Conservation (phyloP, 305 asterid genomes). For the Solanum hybrid region DNA sequence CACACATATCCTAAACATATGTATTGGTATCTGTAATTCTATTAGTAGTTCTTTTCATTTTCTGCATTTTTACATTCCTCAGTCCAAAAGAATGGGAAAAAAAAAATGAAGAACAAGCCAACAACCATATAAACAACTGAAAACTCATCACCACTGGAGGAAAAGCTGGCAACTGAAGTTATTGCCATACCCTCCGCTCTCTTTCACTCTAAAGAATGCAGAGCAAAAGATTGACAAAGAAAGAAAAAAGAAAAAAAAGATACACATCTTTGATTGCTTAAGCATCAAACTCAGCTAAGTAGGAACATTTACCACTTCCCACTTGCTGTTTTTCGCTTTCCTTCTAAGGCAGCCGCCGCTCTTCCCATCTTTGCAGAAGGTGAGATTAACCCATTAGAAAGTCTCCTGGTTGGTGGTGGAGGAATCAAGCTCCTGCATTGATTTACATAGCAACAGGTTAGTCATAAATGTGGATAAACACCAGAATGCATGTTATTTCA, state of each 20-base stretch:
- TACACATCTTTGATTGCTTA: not conserved
- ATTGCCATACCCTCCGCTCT: conserved; percentile 1
- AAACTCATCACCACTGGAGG: conserved; percentile 29
- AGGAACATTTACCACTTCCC: conserved; percentile 38
- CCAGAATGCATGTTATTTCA: not conserved
- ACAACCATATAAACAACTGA: conserved; percentile 12
- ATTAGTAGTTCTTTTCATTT: not conserved
- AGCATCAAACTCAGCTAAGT: not conserved
- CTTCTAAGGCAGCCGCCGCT: conserved; percentile 25
- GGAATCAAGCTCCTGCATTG: conserved; percentile 58
- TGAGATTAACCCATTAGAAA: conserved; percentile 26
- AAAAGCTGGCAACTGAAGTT: not conserved
- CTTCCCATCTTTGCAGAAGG: conserved; percentile 38
- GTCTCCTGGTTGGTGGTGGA: conserved; percentile 40
- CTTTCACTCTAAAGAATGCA: conserved; percentile 6
- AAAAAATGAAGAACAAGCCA: not conserved
- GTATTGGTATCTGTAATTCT: not conserved
- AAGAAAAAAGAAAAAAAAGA: not conserved
- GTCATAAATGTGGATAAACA: not conserved
- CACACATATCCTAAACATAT: not conserved
- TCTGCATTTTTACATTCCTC: conserved; percentile 5
- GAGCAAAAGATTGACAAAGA: conserved; percentile 9
- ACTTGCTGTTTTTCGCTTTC: conserved; percentile 40
- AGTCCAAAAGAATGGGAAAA: not conserved
- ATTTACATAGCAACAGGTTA: not conserved